Percentiles rank a stretch among this genome's conserved stretches.
Evolutionary conservation across 202 grass and related monocot species (phyloP).

Genomic region (Musa balbisiana): DNA sequence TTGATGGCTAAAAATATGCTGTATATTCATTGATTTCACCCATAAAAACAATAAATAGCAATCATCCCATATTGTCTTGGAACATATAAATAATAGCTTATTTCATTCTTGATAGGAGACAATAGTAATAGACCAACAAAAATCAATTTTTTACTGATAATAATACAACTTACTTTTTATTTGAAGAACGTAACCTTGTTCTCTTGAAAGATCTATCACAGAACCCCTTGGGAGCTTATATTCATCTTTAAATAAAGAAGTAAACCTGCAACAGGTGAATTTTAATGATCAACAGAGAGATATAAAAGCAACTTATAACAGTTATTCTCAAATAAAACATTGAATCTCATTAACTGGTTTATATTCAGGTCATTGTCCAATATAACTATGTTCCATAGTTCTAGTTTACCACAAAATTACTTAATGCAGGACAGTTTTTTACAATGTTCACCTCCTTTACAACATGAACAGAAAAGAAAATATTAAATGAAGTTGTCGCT

Average conservation of each 20-base stretch:
- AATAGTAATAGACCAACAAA: neutral
- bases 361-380: neutral
- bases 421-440: neutral
- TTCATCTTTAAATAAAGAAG: constrained; percentile 87
- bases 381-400: neutral
- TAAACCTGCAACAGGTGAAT: constrained; percentile 43
- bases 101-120: neutral
- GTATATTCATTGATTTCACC: no score
- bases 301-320: constrained; percentile 5
- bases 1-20: no score
- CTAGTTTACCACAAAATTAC: neutral
- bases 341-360: neutral
- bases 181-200: constrained; percentile 74
- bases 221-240: constrained; percentile 79
- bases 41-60: no score
- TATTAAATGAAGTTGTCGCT: no score
- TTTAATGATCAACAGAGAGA: neutral
- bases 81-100: neutral
- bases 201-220: constrained; percentile 89
- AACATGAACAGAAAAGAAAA: no score
- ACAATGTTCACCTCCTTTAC: no score
- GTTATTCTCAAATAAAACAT: neutral
- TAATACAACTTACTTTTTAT: constrained; percentile 52
- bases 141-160: neutral
- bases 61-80: no score